Evolutionary conservation across 2,329 filamentous ascomycete species (phyloP), one percentile per base, ranked within the genome.

Genomic region (Calonectria montana): DNA sequence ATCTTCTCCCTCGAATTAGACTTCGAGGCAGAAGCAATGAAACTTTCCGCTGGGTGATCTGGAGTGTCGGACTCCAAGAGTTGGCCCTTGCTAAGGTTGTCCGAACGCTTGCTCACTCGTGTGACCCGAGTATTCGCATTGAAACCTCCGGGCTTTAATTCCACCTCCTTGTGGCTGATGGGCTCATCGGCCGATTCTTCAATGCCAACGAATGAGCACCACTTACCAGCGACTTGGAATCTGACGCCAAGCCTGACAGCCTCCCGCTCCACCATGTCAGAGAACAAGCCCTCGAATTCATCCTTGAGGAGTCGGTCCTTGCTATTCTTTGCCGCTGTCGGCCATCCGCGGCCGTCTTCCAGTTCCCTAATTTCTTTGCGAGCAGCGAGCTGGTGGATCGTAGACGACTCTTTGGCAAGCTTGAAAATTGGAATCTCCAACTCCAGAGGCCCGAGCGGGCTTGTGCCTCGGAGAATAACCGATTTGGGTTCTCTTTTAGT

Each of bases 371-470:
- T 86, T 2, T 91, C 91, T 79, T 92, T 94, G 66, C 90, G 89
- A 0, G 91, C 92, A 1, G 92, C 92, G 0, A 95, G 89, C 75
- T 93, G 91, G 78, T 95, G 93, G 7, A 59, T 39, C 16, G 10
- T 37, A 21, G 21, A 39, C 6, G 53, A 59, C 7, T 35, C 35
- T 12, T 27, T 78, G 0, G 85, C 75, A 0, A 90, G 80, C 2
- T 84, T 75, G 1, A 88, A 86, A 41, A 95, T 84, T 0, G 92
- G 91, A 10, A 95, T 59, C 16, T 91, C 48, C 89, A 94, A 86
- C 67, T 90, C 86, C 0, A 95, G 83, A 0, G 91, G 90, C 0
- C 91, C 91, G 45, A 90, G 0, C 80, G 71, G 3, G 88, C 91
- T 0, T 3, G 85, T 91, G 1, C 87, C 92, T 21, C 85, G 87